Evolutionary conservation across 148 eudicot genomes (phyloP).

Genomic region (Agrostemma githago): DNA sequence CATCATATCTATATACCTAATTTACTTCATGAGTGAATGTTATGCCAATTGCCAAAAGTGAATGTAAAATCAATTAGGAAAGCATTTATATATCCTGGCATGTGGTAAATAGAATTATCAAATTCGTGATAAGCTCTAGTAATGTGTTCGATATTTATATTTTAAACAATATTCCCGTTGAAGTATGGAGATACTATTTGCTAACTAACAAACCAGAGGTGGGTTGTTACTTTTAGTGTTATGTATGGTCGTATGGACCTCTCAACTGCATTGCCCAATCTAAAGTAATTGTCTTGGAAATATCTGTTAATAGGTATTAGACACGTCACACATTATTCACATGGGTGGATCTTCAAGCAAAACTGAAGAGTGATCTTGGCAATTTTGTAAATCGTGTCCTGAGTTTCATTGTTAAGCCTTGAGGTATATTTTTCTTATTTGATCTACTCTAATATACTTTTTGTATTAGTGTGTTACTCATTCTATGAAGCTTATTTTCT

Average conservation of each 20-base stretch:
- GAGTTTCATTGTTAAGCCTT: slow-evolving; percentile 88
- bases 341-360: slow-evolving; percentile 93
- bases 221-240: not conserved
- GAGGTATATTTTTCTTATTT: slow-evolving; percentile 40
- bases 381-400: slow-evolving; percentile 89
- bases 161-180: slow-evolving; percentile 81
- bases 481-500: not conserved
- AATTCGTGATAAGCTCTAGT: no score
- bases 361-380: slow-evolving; percentile 80
- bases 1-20: no score
- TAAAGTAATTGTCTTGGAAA: slow-evolving; percentile 17
- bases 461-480: not conserved
- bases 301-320: slow-evolving; percentile 60
- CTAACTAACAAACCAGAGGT: slow-evolving; percentile 95
- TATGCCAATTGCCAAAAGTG: no score
- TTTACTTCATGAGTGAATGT: no score
- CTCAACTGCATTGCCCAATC: not conserved
- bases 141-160: no score
- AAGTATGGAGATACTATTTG: slow-evolving; percentile 96
- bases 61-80: no score
- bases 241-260: not conserved
- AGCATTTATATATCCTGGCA: no score
- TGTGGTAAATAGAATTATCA: no score
- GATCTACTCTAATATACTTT: not conserved
- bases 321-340: slow-evolving; percentile 85